Base-by-base conservation (phyloP, 2,329 filamentous ascomycete genomes). In the Phyllosticta citrichinensis region DNA sequence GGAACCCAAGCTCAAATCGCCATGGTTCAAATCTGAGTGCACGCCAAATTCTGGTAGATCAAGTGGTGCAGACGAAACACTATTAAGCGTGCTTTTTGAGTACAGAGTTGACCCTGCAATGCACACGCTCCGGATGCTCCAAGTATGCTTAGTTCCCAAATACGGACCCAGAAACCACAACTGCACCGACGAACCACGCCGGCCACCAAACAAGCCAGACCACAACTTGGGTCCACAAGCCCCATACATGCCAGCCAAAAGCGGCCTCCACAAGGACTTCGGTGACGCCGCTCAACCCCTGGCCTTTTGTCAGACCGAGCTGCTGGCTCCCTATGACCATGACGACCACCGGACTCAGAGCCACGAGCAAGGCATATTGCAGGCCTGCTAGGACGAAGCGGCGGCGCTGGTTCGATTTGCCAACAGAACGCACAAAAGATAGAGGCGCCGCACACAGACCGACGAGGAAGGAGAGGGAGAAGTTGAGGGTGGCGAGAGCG, bases 141-240 rank as follows among this genome's bases (percentile, higher is more conserved):
- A 30, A 30, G 33, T 17, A 40, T 14, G 9, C 33, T 40, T 40
- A 40, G 4, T 17, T 5, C 14, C 33, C 11, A 14, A 40, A 40
- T 12, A 17, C 14, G 11, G 33, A 40, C 30, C 55, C 60, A 10
- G 51, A 52, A 5, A 72, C 69, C 50, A 74, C 67, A 25, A 70
- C 66, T 11, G 63, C 63, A 17, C 78, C 88, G 6, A 86, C 82
- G 47, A 94, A 73, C 92, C 92, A 97, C 8, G 90, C 91, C 0
- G 92, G 92, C 88, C 91, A 94, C 92, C 92, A 97, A 52, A 96
- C 86, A 71, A 91, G 88, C 89, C 91, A 96, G n/a, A 96, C 82
- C 11, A 95, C 84, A 19, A 96, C 85, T 63, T 89, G 87, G 1
- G 91, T 95, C 78, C 91, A 95, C 81, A 94, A 84, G 1, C 91